A percentile compares a stretch with the other conserved stretches of the same genome.
phyloP scores from a whole-genome alignment of 495 filamentous ascomycete genomes.

The Aspergillus baeticus region DNA sequence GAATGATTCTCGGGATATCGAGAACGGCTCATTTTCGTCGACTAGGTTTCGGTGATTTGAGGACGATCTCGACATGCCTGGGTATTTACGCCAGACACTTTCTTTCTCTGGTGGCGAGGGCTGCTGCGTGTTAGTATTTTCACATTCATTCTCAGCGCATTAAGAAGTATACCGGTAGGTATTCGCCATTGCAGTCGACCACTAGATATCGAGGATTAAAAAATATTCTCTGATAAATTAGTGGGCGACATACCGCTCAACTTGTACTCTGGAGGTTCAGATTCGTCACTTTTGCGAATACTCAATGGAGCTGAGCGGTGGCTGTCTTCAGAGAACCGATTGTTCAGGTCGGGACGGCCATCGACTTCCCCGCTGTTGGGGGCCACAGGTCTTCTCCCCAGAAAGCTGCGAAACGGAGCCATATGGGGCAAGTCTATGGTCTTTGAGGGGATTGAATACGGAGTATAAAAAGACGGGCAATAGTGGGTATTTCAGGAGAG shows the following conservation, averaged over 20 bases:
- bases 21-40: constrained; percentile 87
- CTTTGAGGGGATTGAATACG: not conserved
- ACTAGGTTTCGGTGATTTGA: constrained; percentile 70
- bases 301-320: constrained; percentile 48
- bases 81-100: constrained; percentile 76
- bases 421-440: constrained; percentile 39
- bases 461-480: not conserved
- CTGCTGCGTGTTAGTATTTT: constrained; percentile 38
- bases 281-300: constrained; percentile 54
- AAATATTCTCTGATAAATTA: not conserved
- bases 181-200: constrained; percentile 94
- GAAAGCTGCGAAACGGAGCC: constrained; percentile 75
- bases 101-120: constrained; percentile 89
- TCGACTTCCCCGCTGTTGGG: constrained; percentile 45
- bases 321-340: constrained; percentile 43
- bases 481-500: not conserved
- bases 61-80: constrained; percentile 63
- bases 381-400: constrained; percentile 57
- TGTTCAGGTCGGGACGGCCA: constrained; percentile 33
- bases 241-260: constrained; percentile 65
- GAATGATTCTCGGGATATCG: constrained; percentile 95
- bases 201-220: constrained; percentile 51
- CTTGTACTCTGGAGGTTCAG: constrained; percentile 73
- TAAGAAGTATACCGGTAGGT: constrained; percentile 70
- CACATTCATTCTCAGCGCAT: not conserved